phyloP scores from a whole-genome alignment of 177 flowering plant genomes.

The Tripterygium wilfordii region DNA sequence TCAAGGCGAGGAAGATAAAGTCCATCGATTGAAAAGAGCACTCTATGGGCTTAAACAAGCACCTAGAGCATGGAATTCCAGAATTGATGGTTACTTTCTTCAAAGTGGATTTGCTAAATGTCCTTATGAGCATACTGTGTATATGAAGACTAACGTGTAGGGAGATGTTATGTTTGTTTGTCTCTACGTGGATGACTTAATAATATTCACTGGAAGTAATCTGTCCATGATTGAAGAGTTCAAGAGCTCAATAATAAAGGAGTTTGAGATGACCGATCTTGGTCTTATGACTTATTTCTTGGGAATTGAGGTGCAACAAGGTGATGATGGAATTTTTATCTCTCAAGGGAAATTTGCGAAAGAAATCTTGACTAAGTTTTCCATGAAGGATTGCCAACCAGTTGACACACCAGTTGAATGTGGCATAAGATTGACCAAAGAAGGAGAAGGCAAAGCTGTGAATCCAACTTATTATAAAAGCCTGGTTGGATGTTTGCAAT shows the following conservation, averaged over 20 bases:
- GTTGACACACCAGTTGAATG: not conserved
- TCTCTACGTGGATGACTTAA: no score
- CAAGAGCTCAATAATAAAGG: no score
- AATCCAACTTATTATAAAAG: slow-evolving; percentile 7
- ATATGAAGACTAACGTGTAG: no score
- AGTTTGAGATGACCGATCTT: no score
- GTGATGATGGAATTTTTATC: not conserved
- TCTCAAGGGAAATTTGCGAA: not conserved
- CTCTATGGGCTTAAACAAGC: no score
- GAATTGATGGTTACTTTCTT: not conserved
- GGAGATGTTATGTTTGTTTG: not conserved
- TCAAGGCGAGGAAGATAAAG: not conserved
- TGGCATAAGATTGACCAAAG: not conserved
- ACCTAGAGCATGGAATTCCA: not conserved
- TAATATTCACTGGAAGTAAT: not conserved
- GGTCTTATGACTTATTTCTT: not conserved
- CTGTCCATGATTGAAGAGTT: not conserved
- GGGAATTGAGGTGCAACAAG: no score
- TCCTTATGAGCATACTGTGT: not conserved
- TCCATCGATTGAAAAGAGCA: not conserved
- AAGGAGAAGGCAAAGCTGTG: not conserved
- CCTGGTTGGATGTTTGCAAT: slow-evolving; percentile 12
- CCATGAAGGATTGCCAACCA: not conserved
- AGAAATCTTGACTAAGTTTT: not conserved
- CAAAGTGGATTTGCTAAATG: not conserved